Evolutionary conservation across 345 rosid genomes (phyloP).

Genomic region (Aquilaria yunnanensis): DNA sequence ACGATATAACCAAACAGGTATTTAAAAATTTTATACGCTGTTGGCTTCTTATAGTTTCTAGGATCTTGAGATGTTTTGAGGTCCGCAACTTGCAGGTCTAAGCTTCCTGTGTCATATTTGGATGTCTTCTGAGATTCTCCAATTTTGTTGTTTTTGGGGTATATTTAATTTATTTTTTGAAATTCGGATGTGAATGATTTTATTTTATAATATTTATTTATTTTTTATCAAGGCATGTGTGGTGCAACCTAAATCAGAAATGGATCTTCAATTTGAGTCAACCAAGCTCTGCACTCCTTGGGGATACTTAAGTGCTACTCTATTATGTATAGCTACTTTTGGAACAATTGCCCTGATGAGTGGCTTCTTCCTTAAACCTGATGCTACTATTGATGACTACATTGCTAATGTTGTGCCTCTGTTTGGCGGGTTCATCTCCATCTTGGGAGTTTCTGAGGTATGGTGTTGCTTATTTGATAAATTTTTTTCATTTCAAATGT

Average conservation of each 20-base stretch:
- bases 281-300: constrained; percentile 79
- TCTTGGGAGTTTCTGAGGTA: constrained; percentile 93
- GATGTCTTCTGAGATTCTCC: neutral
- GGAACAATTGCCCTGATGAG: constrained; percentile 91
- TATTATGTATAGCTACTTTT: constrained; percentile 67
- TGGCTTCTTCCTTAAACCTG: constrained; percentile 86
- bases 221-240: constrained; percentile 59
- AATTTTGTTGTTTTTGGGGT: neutral
- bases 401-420: constrained; percentile 71
- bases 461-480: too few species aligned
- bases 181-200: neutral
- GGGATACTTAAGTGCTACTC: constrained; percentile 69
- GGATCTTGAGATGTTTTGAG: neutral
- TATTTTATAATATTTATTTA: constrained; percentile 5
- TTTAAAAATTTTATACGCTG: neutral
- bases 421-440: constrained; percentile 74
- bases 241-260: constrained; percentile 88
- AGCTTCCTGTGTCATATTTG: neutral
- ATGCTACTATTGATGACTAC: constrained; percentile 83
- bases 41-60: neutral
- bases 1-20: constrained; percentile 91
- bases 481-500: too few species aligned
- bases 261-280: constrained; percentile 83
- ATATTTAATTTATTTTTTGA: neutral
- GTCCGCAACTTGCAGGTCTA: neutral